Percentiles rank a stretch among this genome's conserved stretches.
phyloP scores from a whole-genome alignment of 768 basidiomycete genomes.

The Collybia sordida region DNA sequence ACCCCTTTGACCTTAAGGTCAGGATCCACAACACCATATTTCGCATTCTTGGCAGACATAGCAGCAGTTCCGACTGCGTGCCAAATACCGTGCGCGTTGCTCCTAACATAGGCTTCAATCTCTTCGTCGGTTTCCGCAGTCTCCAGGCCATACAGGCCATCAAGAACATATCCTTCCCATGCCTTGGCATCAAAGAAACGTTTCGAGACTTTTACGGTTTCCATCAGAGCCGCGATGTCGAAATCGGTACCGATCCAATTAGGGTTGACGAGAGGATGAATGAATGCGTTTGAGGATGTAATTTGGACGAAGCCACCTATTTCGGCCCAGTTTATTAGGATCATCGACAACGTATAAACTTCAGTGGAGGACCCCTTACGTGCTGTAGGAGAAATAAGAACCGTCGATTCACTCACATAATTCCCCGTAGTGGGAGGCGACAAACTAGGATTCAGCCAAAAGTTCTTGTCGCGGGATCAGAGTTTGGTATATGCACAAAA shows the following conservation, averaged over 20 bases:
- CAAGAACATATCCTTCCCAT: slow-evolving; percentile 6
- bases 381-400: not conserved
- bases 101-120: slow-evolving; percentile 11
- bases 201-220: slow-evolving; percentile 9
- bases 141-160: not conserved
- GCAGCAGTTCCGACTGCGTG: slow-evolving; percentile 17
- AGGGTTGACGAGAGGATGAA: not conserved
- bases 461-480: not conserved
- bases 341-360: not conserved
- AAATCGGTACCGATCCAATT: not conserved
- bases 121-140: not conserved
- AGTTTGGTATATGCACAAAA: not conserved
- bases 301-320: slow-evolving; percentile 6
- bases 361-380: not conserved
- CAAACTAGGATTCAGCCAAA: not conserved
- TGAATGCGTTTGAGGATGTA: slow-evolving; percentile 7
- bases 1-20: slow-evolving; percentile 24
- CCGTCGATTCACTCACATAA: not conserved
- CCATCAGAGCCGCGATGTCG: slow-evolving; percentile 4
- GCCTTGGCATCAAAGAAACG: slow-evolving; percentile 9
- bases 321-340: not conserved
- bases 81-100: slow-evolving; percentile 4
- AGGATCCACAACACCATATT: slow-evolving; percentile 24
- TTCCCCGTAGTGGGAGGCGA: too few relatives aligned
- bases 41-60: slow-evolving; percentile 17